Percentiles rank a stretch among this genome's conserved stretches.
Evolutionary conservation across 2,329 filamentous ascomycete species (phyloP).

Genomic region (Colletotrichum sidae): DNA sequence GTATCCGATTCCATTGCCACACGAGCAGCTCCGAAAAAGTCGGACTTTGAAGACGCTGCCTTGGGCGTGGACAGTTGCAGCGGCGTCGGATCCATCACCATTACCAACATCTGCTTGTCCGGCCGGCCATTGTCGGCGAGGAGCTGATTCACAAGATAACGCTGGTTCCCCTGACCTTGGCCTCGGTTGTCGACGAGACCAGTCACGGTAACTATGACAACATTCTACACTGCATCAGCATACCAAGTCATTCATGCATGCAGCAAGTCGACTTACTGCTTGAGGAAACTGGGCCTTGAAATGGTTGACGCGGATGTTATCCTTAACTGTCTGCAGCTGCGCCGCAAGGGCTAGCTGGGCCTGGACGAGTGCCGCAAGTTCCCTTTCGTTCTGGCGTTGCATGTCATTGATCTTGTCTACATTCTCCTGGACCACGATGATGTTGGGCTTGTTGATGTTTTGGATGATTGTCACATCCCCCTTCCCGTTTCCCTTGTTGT

Average conservation of each 20-base stretch:
- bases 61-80: constrained; percentile 47
- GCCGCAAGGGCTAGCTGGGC: constrained; percentile 50
- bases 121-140: constrained; percentile 51
- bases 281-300: constrained; percentile 51
- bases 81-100: constrained; percentile 50
- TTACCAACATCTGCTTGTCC: constrained; percentile 49
- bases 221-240: constrained; percentile 46
- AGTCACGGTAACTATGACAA: constrained; percentile 52
- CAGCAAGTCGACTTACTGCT: constrained; percentile 44
- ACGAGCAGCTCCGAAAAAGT: constrained; percentile 37
- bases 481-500: constrained; percentile 10
- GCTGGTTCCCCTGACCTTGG: constrained; percentile 43
- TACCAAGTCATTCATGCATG: neutral
- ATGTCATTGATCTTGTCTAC: constrained; percentile 49
- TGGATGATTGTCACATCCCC: constrained; percentile 43
- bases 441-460: constrained; percentile 40
- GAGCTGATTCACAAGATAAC: constrained; percentile 54
- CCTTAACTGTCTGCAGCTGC: constrained; percentile 54
- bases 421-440: constrained; percentile 51
- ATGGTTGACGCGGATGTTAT: constrained; percentile 55
- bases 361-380: constrained; percentile 52
- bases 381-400: constrained; percentile 48
- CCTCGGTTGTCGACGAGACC: constrained; percentile 50
- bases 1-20: constrained; percentile 6
- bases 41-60: constrained; percentile 40